A percentile compares a stretch with the other conserved stretches of the same genome.
phyloP scores from a whole-genome alignment of 2,329 filamentous ascomycete genomes.

The Mycocentrospora acerina region DNA sequence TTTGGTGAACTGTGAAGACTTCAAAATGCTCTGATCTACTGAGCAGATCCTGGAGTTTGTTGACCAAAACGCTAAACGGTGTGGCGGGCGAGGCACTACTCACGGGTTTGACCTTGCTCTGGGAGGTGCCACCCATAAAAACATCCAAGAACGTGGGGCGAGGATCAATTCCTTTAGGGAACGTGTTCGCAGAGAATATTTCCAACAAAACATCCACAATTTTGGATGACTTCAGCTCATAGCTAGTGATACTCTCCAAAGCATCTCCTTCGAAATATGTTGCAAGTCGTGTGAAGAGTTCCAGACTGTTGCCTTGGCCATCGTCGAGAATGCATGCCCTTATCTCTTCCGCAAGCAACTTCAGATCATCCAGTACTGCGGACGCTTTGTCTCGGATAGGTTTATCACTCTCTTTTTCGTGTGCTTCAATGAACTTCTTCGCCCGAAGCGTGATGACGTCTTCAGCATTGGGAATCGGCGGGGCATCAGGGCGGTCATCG shows the following conservation, averaged over 20 bases:
- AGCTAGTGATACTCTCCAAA: constrained; percentile 90
- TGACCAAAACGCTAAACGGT: constrained; percentile 85
- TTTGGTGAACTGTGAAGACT: constrained; percentile 92
- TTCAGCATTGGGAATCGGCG: constrained; percentile 56
- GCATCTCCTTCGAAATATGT: constrained; percentile 87
- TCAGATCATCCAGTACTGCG: constrained; percentile 72
- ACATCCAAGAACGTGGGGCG: constrained; percentile 84
- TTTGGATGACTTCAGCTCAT: constrained; percentile 86
- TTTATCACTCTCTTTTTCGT: constrained; percentile 75
- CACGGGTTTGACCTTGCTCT: constrained; percentile 62
- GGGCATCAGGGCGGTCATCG: constrained; percentile 27
- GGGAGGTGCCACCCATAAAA: constrained; percentile 78
- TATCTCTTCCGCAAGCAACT: constrained; percentile 70
- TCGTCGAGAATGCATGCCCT: constrained; percentile 65
- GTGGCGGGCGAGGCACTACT: constrained; percentile 71
- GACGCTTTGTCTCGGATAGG: constrained; percentile 76
- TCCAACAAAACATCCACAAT: constrained; percentile 82
- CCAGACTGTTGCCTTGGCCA: constrained; percentile 53
- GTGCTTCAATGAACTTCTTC: constrained; percentile 78
- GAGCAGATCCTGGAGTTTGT: constrained; percentile 92
- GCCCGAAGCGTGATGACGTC: constrained; percentile 75
- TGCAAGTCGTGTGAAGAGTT: constrained; percentile 74
- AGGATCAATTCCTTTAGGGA: constrained; percentile 58
- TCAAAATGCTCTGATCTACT: constrained; percentile 98
- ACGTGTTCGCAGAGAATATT: constrained; percentile 74